phyloP scores from a whole-genome alignment of 345 rosid species.

The Hypericum androsaemum region DNA sequence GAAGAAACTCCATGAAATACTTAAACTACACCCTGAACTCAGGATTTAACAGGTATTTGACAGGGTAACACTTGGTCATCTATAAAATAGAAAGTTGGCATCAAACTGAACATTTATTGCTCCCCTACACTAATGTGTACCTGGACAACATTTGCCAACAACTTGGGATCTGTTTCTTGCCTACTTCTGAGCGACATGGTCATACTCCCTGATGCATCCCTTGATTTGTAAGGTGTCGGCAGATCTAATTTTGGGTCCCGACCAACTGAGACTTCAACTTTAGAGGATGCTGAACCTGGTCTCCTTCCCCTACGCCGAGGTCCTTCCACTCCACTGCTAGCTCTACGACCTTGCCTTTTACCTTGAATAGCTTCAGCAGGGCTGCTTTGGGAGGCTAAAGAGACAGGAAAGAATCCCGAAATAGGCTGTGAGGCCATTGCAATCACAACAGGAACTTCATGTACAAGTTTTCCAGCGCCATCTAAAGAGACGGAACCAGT shows the following conservation, averaged over 20 bases:
- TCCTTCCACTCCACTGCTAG: conserved; percentile 33
- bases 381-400: no score
- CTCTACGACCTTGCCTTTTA: conserved; percentile 37
- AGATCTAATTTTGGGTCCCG: conserved; percentile 34
- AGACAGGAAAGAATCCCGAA: no score
- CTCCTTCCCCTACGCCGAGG: conserved; percentile 59
- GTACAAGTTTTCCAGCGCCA: no score
- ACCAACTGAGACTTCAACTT: conserved; percentile 36
- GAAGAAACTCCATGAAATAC: neutral
- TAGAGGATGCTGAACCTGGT: conserved; percentile 23
- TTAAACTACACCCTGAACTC: conserved; percentile 1
- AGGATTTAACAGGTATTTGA: neutral
- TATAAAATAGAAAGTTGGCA: no score
- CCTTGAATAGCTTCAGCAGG: conserved; percentile 15
- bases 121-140: conserved; percentile 7
- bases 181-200: conserved; percentile 8
- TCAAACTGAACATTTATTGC: no score
- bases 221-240: conserved; percentile 21
- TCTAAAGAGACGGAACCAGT: no score
- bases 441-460: no score
- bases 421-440: no score
- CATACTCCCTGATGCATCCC: conserved; percentile 17
- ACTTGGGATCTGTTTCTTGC: conserved; percentile 37
- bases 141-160: conserved; percentile 25
- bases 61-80: no score